These are phyloP conservation scores for Barnettozyma botsteinii DNA, from an alignment of 805 yeast genomes.

Conservation along the genomic window DNA sequence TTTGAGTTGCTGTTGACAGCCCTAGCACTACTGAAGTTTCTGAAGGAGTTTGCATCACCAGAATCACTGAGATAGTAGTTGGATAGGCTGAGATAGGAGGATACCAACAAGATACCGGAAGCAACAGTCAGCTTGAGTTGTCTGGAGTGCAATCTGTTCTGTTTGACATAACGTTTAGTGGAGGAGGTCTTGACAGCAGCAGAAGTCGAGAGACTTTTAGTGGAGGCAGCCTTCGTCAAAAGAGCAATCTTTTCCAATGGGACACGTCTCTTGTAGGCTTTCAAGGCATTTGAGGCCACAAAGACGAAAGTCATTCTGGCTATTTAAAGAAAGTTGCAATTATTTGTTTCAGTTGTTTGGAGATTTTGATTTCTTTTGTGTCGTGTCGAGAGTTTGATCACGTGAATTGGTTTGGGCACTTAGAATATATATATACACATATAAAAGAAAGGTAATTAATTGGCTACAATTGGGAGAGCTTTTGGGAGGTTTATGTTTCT, in stretches of 20 bases:
- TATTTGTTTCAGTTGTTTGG: too few species aligned
- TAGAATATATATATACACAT: too few species aligned
- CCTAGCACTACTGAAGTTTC: conserved; percentile 20
- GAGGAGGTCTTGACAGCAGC: not conserved
- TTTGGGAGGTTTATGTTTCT: too few species aligned
- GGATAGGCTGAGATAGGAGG: conserved; percentile 24
- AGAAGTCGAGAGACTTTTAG: not conserved
- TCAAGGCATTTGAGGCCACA: conserved; percentile 7
- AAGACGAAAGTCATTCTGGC: conserved; percentile 7
- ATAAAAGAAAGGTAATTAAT: too few species aligned
- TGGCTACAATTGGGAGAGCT: too few species aligned
- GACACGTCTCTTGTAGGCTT: not conserved
- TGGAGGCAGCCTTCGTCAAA: not conserved
- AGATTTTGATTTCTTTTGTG: not conserved
- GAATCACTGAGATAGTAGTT: conserved; percentile 22
- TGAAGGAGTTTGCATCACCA: conserved; percentile 19
- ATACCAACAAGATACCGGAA: conserved; percentile 24
- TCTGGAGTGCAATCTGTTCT: conserved; percentile 3
- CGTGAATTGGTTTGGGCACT: too few species aligned
- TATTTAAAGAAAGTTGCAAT: too few species aligned
- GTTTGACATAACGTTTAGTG: not conserved
- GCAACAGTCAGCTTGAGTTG: conserved; percentile 26
- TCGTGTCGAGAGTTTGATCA: too few species aligned
- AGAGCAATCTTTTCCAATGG: conserved; percentile 1
- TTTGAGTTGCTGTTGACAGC: conserved; percentile 12